Conservation (phyloP, 352 stramenopile genomes). For the Plasmopara viticola region DNA sequence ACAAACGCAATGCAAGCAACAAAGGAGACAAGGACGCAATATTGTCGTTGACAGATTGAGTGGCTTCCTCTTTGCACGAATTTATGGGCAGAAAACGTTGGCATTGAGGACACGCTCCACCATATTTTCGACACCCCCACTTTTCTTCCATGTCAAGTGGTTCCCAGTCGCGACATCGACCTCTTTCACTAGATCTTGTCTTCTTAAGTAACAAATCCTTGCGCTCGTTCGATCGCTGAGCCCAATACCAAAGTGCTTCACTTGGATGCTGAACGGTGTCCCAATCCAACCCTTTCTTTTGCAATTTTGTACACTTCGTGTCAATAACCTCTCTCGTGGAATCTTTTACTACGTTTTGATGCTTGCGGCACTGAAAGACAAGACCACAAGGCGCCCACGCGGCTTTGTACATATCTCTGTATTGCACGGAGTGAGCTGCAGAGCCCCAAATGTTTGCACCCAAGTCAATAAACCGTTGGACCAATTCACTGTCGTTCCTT, state of each 20-base stretch:
- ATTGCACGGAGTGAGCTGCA: background rate
- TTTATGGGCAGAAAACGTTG: background rate
- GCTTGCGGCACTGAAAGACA: conserved; percentile 19
- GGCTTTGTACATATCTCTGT: conserved; percentile 18
- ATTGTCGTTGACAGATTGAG: too few relatives aligned
- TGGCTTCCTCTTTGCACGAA: too few relatives aligned
- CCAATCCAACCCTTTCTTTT: conserved; percentile 9
- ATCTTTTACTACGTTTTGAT: conserved; percentile 1
- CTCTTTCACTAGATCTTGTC: background rate
- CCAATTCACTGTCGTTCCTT: conserved; percentile 25
- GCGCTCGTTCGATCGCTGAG: background rate
- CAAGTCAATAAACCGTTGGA: conserved; percentile 34
- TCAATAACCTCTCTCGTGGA: background rate
- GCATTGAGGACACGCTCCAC: conserved; percentile 14
- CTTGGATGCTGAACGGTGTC: conserved; percentile 17
- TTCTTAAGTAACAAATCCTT: background rate
- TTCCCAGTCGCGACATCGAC: background rate
- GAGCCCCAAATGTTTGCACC: conserved; percentile 33
- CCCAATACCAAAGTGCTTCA: conserved; percentile 27
- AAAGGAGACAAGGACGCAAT: conserved; percentile 17
- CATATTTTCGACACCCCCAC: conserved; percentile 26
- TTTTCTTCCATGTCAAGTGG: conserved; percentile 5
- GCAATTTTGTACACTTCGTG: too few relatives aligned
- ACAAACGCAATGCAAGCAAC: conserved; percentile 28
- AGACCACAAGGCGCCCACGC: conserved; percentile 41